Base-by-base conservation (phyloP, 2,329 filamentous ascomycete genomes). In the Penicillium sp. region DNA sequence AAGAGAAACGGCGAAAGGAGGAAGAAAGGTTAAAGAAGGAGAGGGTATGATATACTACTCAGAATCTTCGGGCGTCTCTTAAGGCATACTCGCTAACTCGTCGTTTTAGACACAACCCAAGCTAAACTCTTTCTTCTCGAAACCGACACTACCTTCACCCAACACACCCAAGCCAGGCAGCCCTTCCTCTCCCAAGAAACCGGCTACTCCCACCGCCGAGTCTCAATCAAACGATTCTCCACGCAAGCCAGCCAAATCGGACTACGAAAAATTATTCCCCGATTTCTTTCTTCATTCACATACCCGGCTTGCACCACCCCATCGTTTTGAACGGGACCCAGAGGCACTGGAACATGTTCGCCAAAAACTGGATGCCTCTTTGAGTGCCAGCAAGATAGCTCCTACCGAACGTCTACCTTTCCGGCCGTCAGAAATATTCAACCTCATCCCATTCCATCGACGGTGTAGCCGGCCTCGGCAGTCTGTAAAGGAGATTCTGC, bases 271-370 rank as follows among this genome's bases (percentile, higher is more conserved):
- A 65, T 79, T 83, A 37, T 98, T 98, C 69, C 84, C 92, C 35
- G 87, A 90, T 0, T 98, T 97, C 73, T 93, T 89, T 62, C 70
- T 95, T 47, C 89, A 91, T 59, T 82, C 87, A 2, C 84, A 91
- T 68, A 89, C 91, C 1, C 84, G 77, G n/a, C 66, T 97, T 54
- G 92, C 92, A 0, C 81, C 83, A 0, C 66, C 67, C 1, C 77
- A 81, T 50, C 80, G 79, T 2, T 85, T 85, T 31, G 73, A 81
- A 40, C 81, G 88, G 72, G 87, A 91, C 63, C 71, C 82, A 1
- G 80, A 86, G 60, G 83, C 85, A 0, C 78, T 81, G 27, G 70
- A 79, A n/a, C 77, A 87, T 84, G 71, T 81, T 79, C 31, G 82
- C 10, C 73, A 81, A 22, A 81, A 81, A 14, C 75, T 81, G 31